Percentiles rank a stretch among this genome's conserved stretches.
Evolutionary conservation across 2,329 filamentous ascomycete genomes (phyloP).

Genomic region (Aspergillus pseudotamarii): DNA sequence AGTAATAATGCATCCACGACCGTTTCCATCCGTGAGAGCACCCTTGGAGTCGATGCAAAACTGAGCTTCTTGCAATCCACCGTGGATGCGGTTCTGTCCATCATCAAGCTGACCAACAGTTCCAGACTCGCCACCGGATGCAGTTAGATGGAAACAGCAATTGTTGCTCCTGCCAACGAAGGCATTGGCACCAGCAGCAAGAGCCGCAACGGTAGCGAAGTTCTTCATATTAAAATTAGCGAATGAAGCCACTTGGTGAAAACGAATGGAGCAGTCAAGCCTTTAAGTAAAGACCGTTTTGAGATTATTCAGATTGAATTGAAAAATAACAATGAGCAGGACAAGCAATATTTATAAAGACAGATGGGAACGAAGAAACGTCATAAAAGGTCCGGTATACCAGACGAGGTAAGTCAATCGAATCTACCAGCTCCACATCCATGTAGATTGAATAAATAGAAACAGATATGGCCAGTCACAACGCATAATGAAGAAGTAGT

Average conservation of each 20-base stretch:
- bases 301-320: background rate
- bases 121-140: slow-evolving; percentile 54
- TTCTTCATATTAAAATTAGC: slow-evolving; percentile 39
- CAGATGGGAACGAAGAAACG: slow-evolving; percentile 19
- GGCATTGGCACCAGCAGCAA: slow-evolving; percentile 47
- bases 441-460: slow-evolving; percentile 20
- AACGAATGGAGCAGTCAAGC: slow-evolving; percentile 18
- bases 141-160: slow-evolving; percentile 58
- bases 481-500: slow-evolving; percentile 9
- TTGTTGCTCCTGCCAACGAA: slow-evolving; percentile 40
- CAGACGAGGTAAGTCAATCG: slow-evolving; percentile 11
- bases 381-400: slow-evolving; percentile 16
- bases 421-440: slow-evolving; percentile 11
- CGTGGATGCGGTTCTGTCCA: slow-evolving; percentile 64
- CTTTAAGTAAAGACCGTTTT: slow-evolving; percentile 9
- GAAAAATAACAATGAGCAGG: background rate
- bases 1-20: slow-evolving; percentile 66
- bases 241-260: slow-evolving; percentile 10
- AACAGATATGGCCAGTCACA: slow-evolving; percentile 19
- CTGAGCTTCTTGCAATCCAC: slow-evolving; percentile 48
- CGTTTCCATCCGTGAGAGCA: slow-evolving; percentile 57
- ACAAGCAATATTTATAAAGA: slow-evolving; percentile 25
- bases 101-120: slow-evolving; percentile 62
- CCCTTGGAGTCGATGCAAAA: slow-evolving; percentile 60
- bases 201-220: slow-evolving; percentile 40